Percentiles rank a stretch among this genome's conserved stretches.
Evolutionary conservation across 2,329 filamentous ascomycete genomes (phyloP).

Genomic region (Epichloe festucae): DNA sequence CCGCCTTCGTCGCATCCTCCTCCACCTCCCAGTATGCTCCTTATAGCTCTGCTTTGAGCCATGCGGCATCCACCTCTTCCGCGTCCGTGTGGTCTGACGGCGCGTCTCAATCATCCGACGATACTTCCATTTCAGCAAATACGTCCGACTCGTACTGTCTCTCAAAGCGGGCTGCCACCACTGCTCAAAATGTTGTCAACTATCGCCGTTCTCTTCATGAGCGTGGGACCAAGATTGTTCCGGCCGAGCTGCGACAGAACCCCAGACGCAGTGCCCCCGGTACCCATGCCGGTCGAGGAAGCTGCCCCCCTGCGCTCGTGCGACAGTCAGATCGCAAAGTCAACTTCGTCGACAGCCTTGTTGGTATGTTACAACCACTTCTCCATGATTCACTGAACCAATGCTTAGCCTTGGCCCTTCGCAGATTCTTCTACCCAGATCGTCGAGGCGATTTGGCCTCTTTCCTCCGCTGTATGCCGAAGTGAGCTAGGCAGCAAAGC

Average conservation of each 20-base stretch:
- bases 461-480: constrained; percentile 68
- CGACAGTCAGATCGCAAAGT: constrained; percentile 86
- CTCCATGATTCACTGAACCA: constrained; percentile 6
- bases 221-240: constrained; percentile 31
- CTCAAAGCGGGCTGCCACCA: constrained; percentile 12
- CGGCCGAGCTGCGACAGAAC: constrained; percentile 51
- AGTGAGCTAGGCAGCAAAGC: constrained; percentile 60
- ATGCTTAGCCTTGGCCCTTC: constrained; percentile 20
- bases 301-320: constrained; percentile 61
- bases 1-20: constrained; percentile 35
- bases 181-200: constrained; percentile 12
- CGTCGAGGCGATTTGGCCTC: constrained; percentile 92
- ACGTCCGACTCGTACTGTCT: constrained; percentile 39
- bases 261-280: constrained; percentile 43
- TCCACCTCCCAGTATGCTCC: constrained; percentile 33
- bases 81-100: constrained; percentile 67
- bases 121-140: constrained; percentile 49
- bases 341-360: constrained; percentile 91
- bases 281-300: constrained; percentile 40
- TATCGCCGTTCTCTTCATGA: constrained; percentile 13
- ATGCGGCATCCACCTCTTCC: constrained; percentile 63
- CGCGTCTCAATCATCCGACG: constrained; percentile 57
- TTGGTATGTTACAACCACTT: constrained; percentile 60
- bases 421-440: constrained; percentile 94
- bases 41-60: constrained; percentile 59